Conservation (phyloP, 257 asterid genomes). For the Penstemon newberryi region DNA sequence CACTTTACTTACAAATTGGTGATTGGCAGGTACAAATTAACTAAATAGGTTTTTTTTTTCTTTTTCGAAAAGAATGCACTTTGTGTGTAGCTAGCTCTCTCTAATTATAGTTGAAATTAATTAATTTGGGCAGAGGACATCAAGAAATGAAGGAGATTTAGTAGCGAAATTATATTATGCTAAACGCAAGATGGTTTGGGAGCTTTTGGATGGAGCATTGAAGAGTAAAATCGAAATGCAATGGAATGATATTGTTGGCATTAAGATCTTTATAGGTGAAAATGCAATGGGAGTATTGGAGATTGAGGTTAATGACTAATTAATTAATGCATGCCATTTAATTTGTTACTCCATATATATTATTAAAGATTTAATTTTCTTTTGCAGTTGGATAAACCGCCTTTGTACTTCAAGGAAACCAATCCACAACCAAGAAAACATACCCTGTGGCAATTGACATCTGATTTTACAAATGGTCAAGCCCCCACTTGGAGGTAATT, state of each 20-base stretch:
- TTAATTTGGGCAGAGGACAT: slow-evolving; percentile 18
- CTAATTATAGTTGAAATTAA: background rate
- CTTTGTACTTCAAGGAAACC: slow-evolving; percentile 37
- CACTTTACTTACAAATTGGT: too few species aligned
- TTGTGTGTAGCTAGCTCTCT: too few species aligned
- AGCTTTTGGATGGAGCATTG: slow-evolving; percentile 44
- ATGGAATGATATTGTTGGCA: slow-evolving; percentile 47
- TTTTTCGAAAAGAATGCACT: too few species aligned
- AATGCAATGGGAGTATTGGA: slow-evolving; percentile 32
- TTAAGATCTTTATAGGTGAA: slow-evolving; percentile 24
- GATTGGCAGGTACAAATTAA: too few species aligned
- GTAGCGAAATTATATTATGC: slow-evolving; percentile 45
- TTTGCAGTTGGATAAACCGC: slow-evolving; percentile 45
- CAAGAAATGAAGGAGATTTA: slow-evolving; percentile 41
- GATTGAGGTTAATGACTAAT: slow-evolving; percentile 37
- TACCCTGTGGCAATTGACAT: slow-evolving; percentile 31
- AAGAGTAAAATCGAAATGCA: slow-evolving; percentile 51
- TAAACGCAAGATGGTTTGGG: slow-evolving; percentile 53
- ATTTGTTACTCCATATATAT: too few species aligned
- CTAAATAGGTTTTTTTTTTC: too few species aligned
- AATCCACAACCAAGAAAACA: slow-evolving; percentile 30
- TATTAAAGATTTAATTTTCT: too few species aligned
- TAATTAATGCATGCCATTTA: background rate
- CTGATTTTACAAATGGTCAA: slow-evolving; percentile 50
- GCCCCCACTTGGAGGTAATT: slow-evolving; percentile 41